These are phyloP conservation scores for Physaria fendleri DNA, from an alignment of 345 rosid genomes.

Conservation along the genomic window DNA sequence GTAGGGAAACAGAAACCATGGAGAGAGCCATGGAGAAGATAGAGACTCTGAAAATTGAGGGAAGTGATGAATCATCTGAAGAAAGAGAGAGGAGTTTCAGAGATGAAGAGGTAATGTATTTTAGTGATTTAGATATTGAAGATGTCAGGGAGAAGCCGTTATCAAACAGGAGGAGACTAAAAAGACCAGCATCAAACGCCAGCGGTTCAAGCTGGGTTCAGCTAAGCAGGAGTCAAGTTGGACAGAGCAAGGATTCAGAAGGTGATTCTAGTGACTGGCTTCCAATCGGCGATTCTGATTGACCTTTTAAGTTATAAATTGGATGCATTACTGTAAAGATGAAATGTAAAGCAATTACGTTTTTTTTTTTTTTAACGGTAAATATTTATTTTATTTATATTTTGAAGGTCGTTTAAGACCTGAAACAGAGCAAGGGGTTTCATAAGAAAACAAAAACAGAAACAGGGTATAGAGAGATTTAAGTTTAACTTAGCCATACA, in stretches of 20 bases:
- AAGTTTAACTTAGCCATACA: too few species aligned
- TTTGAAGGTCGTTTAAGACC: too few species aligned
- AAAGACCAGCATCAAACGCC: conserved; percentile 28
- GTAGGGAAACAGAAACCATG: conserved; percentile 7
- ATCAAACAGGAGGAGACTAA: conserved; percentile 12
- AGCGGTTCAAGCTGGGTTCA: conserved; percentile 61
- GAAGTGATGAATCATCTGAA: conserved; percentile 36
- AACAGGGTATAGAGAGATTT: too few species aligned
- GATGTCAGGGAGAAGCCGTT: conserved; percentile 31
- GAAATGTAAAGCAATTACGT: too few species aligned
- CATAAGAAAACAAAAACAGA: too few species aligned
- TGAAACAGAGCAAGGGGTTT: too few species aligned
- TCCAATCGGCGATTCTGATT: conserved; percentile 52
- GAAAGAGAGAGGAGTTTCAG: conserved; percentile 30
- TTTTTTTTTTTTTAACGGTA: too few species aligned
- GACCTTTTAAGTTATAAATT: conserved; percentile 8
- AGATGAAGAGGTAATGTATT: conserved; percentile 43
- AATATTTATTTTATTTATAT: too few species aligned
- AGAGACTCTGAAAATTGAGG: conserved; percentile 32
- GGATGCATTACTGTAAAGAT: conserved; percentile 41
- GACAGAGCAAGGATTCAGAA: conserved; percentile 54
- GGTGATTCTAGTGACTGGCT: conserved; percentile 62
- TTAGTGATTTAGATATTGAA: conserved; percentile 58
- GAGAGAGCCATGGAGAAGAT: conserved; percentile 25
- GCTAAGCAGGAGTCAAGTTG: conserved; percentile 35